Percentiles rank a stretch among this genome's conserved stretches.
These are phyloP conservation scores for Saitozyma sp. DNA, from an alignment of 768 basidiomycete genomes.

Conservation along the genomic window DNA sequence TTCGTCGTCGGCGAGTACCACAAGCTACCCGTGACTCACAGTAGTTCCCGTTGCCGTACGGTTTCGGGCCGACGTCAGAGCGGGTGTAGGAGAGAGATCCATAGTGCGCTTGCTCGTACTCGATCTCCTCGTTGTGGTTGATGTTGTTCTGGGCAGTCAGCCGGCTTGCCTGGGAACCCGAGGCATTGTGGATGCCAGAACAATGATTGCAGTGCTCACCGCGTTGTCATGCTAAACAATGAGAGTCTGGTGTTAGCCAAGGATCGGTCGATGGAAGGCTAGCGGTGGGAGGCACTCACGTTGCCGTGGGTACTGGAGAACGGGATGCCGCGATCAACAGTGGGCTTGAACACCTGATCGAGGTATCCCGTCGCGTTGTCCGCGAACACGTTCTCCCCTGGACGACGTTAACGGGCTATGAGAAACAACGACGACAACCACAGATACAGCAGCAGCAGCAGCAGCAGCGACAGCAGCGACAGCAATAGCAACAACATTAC, in stretches of 20 bases:
- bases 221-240: constrained; percentile 51
- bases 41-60: constrained; percentile 57
- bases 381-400: constrained; percentile 52
- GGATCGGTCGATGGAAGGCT: not conserved
- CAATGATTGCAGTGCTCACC: constrained; percentile 59
- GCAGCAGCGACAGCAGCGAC: no score
- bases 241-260: not conserved
- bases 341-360: constrained; percentile 64
- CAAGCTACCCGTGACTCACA: not conserved
- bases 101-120: constrained; percentile 58
- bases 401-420: no score
- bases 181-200: no score
- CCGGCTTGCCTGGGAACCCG: no score
- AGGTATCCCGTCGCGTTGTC: constrained; percentile 69
- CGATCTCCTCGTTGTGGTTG: constrained; percentile 67
- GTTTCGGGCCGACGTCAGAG: constrained; percentile 23
- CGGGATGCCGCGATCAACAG: constrained; percentile 62
- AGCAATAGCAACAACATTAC: constrained; percentile 36
- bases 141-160: constrained; percentile 57
- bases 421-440: no score
- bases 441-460: no score
- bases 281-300: constrained; percentile 30
- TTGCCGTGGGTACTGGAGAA: constrained; percentile 73
- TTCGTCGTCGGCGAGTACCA: not conserved
- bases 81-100: constrained; percentile 21